Evolutionary conservation across 768 basidiomycete genomes (phyloP).

Genomic region (Kondoa malvinella): DNA sequence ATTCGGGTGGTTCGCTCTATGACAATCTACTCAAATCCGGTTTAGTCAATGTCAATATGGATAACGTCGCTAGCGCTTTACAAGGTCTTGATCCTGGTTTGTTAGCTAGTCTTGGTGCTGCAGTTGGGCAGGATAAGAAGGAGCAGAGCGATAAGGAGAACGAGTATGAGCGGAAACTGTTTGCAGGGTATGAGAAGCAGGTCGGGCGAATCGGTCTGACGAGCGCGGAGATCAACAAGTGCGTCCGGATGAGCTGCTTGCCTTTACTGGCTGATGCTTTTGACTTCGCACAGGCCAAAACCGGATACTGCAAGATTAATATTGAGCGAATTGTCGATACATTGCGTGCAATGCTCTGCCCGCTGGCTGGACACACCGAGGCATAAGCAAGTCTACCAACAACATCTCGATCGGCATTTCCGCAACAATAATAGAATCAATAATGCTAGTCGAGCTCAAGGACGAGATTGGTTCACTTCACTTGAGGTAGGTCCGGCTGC

Average conservation of each 20-base stretch:
- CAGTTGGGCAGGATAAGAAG: background rate
- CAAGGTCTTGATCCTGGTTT: background rate
- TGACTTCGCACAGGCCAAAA: slow-evolving; percentile 38
- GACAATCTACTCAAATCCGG: background rate
- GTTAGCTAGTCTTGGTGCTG: background rate
- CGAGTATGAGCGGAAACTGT: slow-evolving; percentile 3
- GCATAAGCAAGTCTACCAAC: slow-evolving; percentile 62
- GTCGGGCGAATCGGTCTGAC: slow-evolving; percentile 6
- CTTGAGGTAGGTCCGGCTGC: slow-evolving; percentile 14
- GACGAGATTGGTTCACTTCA: slow-evolving; percentile 60
- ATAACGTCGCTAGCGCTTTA: background rate
- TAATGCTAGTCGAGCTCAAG: slow-evolving; percentile 57
- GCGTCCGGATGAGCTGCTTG: slow-evolving; percentile 9
- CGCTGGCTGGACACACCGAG: slow-evolving; percentile 57
- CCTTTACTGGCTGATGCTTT: background rate
- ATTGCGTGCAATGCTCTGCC: slow-evolving; percentile 86
- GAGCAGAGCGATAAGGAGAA: slow-evolving; percentile 6
- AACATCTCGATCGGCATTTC: slow-evolving; percentile 94
- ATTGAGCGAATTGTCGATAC: slow-evolving; percentile 54
- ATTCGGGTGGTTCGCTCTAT: background rate
- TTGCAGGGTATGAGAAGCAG: background rate
- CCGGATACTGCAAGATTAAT: slow-evolving; percentile 49
- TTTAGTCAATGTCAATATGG: background rate
- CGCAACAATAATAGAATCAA: slow-evolving; percentile 60
- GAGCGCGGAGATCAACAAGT: slow-evolving; percentile 1